Percentiles rank a stretch among this genome's conserved stretches.
Evolutionary conservation across 768 basidiomycete genomes (phyloP).

Genomic region (Pleurotus ostreatus): DNA sequence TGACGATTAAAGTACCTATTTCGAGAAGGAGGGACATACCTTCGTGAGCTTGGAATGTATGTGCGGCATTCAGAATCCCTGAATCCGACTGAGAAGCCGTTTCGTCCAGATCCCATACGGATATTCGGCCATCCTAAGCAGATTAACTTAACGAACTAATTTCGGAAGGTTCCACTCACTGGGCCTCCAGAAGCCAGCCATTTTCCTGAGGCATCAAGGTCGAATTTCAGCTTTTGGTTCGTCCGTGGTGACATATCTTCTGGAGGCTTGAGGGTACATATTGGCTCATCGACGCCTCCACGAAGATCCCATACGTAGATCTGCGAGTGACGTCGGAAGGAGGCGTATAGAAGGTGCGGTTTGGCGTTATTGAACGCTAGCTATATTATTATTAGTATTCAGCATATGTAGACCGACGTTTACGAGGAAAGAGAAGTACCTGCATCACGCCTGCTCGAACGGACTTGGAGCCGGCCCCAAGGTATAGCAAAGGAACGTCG

Average conservation of each 20-base stretch:
- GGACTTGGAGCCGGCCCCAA: slow-evolving; percentile 46
- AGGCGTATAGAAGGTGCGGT: slow-evolving; percentile 73
- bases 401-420: not conserved
- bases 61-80: slow-evolving; percentile 20
- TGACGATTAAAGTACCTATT: not conserved
- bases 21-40: slow-evolving; percentile 34
- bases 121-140: slow-evolving; percentile 52
- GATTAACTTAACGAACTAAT: not conserved
- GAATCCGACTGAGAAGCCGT: slow-evolving; percentile 6
- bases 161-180: slow-evolving; percentile 34
- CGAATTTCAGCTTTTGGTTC: slow-evolving; percentile 80
- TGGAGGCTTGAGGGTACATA: slow-evolving; percentile 29
- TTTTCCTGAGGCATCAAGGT: slow-evolving; percentile 64
- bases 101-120: slow-evolving; percentile 49
- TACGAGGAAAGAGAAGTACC: slow-evolving; percentile 27
- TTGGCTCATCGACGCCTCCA: slow-evolving; percentile 40
- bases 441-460: slow-evolving; percentile 45
- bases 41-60: slow-evolving; percentile 49
- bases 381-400: slow-evolving; percentile 29
- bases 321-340: slow-evolving; percentile 61
- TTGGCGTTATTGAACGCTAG: slow-evolving; percentile 71
- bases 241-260: slow-evolving; percentile 27
- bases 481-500: slow-evolving; percentile 51
- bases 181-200: slow-evolving; percentile 66
- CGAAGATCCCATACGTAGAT: slow-evolving; percentile 83